Base-by-base conservation (phyloP, 345 rosid genomes). In the Bruguiera parviflora region DNA sequence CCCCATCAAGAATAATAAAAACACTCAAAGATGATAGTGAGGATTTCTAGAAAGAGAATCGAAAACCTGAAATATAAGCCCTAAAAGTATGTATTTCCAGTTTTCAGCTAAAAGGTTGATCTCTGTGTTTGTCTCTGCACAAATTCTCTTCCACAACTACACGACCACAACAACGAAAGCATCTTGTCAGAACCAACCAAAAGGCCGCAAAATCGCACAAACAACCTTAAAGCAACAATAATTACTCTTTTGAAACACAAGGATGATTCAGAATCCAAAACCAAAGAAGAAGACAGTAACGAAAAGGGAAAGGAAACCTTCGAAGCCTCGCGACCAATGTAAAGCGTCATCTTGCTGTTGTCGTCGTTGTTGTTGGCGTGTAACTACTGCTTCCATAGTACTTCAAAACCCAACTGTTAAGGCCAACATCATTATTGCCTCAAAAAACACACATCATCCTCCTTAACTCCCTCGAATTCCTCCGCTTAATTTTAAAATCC, bases 111-210 rank as follows among this genome's bases (percentile, higher is more conserved):
- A 89, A 24, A 96, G 94, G 70, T 73, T 86, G 81, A 96, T 82
- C 88, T 96, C 99, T 46, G 96, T 84, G 15, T 76, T 75, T 46
- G 77, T 71, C 83, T 96, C 99, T 22, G 98, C 86, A 77, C 89
- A 92, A 57, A 92, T 55, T 83, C 91, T 88, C 85, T 87, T 96
- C 99, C 99, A 92, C 57, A 90, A 75, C 99, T 96, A 70, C 84
- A 73, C 51, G 74, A 24, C 16, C 2, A 24, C 19, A 27, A 67
- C 51, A 62, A 29, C 65, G 64, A 46, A 67, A 21, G 57, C 24
- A 43, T 10, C 13, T 25, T n/a, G 62, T 31, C 69, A 35, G 28
- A 28, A 43, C 58, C 16, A 32, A 46, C 43, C 19, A 22, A 52
- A 51, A 31, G 28, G 29, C 18, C 32, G 11, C 16, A 66, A 47